phyloP scores from a whole-genome alignment of 148 eudicot species.

The Silene uniflora region DNA sequence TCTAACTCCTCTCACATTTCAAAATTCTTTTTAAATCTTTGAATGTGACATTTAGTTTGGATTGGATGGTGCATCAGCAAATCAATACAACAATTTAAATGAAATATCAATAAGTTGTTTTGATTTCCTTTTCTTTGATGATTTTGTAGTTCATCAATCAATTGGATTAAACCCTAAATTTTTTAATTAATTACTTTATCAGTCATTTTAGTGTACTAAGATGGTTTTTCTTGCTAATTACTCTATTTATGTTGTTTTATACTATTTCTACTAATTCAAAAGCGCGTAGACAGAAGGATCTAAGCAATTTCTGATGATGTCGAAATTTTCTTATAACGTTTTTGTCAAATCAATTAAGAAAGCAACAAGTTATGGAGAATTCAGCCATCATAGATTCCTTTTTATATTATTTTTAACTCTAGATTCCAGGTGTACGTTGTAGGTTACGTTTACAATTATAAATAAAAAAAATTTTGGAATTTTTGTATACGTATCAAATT shows the following conservation, averaged over 20 bases:
- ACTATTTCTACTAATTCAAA: conserved; percentile 15
- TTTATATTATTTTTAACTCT: background rate
- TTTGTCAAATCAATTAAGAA: background rate
- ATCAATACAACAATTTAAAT: too few relatives aligned
- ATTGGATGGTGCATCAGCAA: too few relatives aligned
- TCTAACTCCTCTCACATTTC: too few relatives aligned
- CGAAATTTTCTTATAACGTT: background rate
- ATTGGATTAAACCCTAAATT: background rate
- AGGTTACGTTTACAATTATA: too few relatives aligned
- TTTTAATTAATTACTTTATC: background rate
- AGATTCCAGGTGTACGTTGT: background rate
- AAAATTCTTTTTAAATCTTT: too few relatives aligned
- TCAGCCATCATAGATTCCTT: background rate
- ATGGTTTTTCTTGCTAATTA: background rate
- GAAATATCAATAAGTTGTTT: background rate
- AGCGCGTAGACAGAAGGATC: conserved; percentile 15
- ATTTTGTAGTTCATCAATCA: background rate
- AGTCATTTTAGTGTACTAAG: background rate
- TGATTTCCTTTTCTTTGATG: background rate
- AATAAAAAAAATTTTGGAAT: too few relatives aligned
- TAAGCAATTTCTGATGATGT: background rate
- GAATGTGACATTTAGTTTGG: too few relatives aligned
- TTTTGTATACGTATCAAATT: too few relatives aligned
- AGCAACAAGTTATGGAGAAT: background rate
- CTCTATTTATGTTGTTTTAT: background rate